These are phyloP conservation scores for Phytomonas sp. DNA, from an alignment of 208 protist species.

Conservation along the genomic window DNA sequence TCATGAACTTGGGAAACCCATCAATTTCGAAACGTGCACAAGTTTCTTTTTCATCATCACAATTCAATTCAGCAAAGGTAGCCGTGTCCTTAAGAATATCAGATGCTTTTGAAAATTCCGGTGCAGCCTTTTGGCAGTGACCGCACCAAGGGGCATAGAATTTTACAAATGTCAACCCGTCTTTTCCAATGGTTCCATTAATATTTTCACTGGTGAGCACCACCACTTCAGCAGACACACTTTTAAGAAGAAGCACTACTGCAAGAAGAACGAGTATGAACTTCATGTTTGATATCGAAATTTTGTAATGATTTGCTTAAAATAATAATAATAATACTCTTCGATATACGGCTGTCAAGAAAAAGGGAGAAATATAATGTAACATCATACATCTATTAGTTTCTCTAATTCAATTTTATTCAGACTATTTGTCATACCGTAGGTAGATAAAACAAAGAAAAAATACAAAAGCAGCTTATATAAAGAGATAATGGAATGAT, in stretches of 20 bases:
- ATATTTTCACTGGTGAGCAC: slow-evolving; percentile 56
- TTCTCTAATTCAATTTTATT: background rate
- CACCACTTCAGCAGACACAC: slow-evolving; percentile 39
- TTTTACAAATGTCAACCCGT: slow-evolving; percentile 77
- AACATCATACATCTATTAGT: slow-evolving; percentile 4
- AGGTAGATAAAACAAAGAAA: background rate
- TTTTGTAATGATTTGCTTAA: background rate
- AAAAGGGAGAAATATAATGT: slow-evolving; percentile 10
- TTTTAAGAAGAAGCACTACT: background rate
- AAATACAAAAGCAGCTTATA: slow-evolving; percentile 11
- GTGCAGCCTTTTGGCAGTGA: slow-evolving; percentile 91
- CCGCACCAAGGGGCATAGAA: slow-evolving; percentile 95
- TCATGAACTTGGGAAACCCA: slow-evolving; percentile 73
- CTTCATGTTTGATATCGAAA: background rate
- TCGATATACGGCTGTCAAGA: background rate
- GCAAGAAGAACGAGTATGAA: background rate
- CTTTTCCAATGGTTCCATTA: slow-evolving; percentile 30
- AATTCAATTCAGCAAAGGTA: slow-evolving; percentile 76
- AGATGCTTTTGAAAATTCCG: slow-evolving; percentile 75
- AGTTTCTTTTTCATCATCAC: slow-evolving; percentile 60
- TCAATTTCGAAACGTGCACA: slow-evolving; percentile 49
- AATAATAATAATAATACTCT: slow-evolving; percentile 4
- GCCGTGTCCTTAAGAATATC: slow-evolving; percentile 37
- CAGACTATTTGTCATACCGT: background rate
- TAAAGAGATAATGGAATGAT: background rate